Percentiles rank a stretch among this genome's conserved stretches.
Evolutionary conservation across 2,329 filamentous ascomycete genomes (phyloP).

Genomic region (Penicillium corylophilum): DNA sequence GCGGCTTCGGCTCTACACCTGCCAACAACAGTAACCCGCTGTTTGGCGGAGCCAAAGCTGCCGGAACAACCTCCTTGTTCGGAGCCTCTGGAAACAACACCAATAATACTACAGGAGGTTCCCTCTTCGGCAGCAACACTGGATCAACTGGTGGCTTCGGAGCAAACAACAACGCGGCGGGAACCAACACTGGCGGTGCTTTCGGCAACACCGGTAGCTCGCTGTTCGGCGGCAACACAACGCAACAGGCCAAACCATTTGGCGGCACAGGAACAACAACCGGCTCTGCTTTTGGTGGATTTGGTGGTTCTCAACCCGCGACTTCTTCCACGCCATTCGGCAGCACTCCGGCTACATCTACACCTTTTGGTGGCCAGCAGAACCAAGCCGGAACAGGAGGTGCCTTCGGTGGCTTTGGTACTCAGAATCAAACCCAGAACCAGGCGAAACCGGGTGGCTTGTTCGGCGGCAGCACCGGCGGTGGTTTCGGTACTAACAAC

Average conservation of each 20-base stretch:
- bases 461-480: neutral
- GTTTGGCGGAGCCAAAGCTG: constrained; percentile 44
- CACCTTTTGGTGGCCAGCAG: constrained; percentile 46
- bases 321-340: constrained; percentile 43
- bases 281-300: constrained; percentile 31
- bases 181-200: constrained; percentile 23
- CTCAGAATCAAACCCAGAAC: neutral
- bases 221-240: constrained; percentile 44
- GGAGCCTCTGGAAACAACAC: constrained; percentile 30
- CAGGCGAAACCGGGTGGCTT: neutral
- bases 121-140: constrained; percentile 39
- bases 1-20: constrained; percentile 35
- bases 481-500: neutral
- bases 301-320: constrained; percentile 38
- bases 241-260: constrained; percentile 39
- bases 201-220: constrained; percentile 35
- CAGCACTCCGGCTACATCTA: constrained; percentile 36
- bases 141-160: constrained; percentile 20
- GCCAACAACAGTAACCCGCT: constrained; percentile 37
- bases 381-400: constrained; percentile 29
- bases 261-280: constrained; percentile 17
- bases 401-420: neutral
- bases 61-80: constrained; percentile 39
- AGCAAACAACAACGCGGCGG: constrained; percentile 12
- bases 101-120: constrained; percentile 33